Evolutionary conservation across 768 basidiomycete species (phyloP), one percentile per base, ranked within the genome.

Genomic region (Coprinopsis sp.): DNA sequence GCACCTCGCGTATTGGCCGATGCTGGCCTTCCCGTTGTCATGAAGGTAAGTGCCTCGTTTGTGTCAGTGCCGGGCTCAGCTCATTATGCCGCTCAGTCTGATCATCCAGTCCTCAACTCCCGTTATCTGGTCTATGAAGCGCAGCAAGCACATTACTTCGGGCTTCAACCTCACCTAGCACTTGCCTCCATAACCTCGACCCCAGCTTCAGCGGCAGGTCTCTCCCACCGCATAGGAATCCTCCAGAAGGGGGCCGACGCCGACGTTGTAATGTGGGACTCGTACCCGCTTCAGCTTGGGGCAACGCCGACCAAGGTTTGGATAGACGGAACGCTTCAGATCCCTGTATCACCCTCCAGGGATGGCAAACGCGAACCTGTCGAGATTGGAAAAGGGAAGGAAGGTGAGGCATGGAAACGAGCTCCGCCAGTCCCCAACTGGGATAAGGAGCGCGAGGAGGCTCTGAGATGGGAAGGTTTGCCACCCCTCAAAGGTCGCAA

Each of bases 321-420:
- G 72, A 87, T 94, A 53, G 92, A 96, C 61, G 91, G 91, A 2
- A 81, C 91, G 47, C 59, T 79, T 3, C 91, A 94, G 56, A 71
- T 87, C 41, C 70, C 70, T 37, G 62, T 67, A n/a, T n/a, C n/a
- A n/a, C 72, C 73, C 14, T 54, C 64, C 4, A 67, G 72, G 48
- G 59, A 62, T 1, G 60, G 58, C 3, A 61, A 68, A 51, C 58
- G 63, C n/a, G 54, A 57, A 14, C 67, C 77, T 46, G 67, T 75
- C 14, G 63, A 71, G 19, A 61, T 71, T 14, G 73, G 72, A 5
- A 70, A 69, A 54, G 70, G 69, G 0, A 72, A 74, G 51, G 67
- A 72, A 47, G 72, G 63, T 3, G 63, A 69, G 7, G 57, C 68
- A 36, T 73, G 72, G 67, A 68, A 66, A 27, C 67, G 71, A 50